Evolutionary conservation across 176 grass and related monocot species (phyloP).

Genomic region (Oryza meyeriana): DNA sequence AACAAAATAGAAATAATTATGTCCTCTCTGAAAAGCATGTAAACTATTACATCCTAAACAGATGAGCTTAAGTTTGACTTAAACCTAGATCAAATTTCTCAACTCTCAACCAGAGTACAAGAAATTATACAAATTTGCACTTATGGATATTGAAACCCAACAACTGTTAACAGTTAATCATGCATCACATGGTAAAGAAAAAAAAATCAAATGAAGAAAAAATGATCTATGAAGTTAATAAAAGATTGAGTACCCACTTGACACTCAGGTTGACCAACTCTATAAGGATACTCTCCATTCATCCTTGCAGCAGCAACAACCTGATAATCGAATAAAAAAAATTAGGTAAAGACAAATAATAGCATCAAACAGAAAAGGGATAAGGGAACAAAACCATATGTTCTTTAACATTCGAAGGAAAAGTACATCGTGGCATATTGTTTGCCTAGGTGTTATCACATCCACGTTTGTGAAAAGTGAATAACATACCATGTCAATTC

Average conservation of each 20-base stretch:
- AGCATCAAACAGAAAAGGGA: slow-evolving; percentile 17
- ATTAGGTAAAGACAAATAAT: slow-evolving; percentile 10
- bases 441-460: background rate
- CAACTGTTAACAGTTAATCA: background rate
- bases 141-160: background rate
- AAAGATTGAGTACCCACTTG: slow-evolving; percentile 47
- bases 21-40: background rate
- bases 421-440: background rate
- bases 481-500: background rate
- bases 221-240: slow-evolving; percentile 3
- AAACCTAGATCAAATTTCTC: background rate
- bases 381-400: background rate
- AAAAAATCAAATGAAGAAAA: background rate
- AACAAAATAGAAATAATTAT: background rate
- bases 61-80: background rate
- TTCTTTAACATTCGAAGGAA: background rate
- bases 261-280: slow-evolving; percentile 66
- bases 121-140: background rate
- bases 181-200: background rate
- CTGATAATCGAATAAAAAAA: slow-evolving; percentile 28
- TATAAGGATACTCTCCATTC: slow-evolving; percentile 69
- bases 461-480: background rate
- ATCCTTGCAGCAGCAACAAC: slow-evolving; percentile 61
- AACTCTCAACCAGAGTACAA: background rate
- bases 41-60: background rate